phyloP scores from a whole-genome alignment of 2,329 filamentous ascomycete genomes.

The Fusarium clavum region DNA sequence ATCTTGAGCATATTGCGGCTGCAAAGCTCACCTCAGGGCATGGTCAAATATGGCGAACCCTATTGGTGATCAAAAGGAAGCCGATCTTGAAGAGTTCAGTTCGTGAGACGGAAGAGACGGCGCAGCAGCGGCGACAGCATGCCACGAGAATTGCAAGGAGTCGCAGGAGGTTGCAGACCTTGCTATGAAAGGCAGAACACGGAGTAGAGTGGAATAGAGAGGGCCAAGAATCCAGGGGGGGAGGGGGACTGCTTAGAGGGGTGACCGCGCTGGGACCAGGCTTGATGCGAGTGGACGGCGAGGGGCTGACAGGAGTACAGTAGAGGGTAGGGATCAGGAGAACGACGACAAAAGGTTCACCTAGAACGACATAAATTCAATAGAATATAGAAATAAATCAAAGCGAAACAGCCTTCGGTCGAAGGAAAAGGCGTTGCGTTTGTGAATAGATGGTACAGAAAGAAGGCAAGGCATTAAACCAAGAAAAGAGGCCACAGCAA shows the following conservation, averaged over 20 bases:
- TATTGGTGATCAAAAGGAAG: constrained; percentile 46
- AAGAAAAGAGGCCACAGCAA: constrained; percentile 20
- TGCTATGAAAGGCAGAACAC: constrained; percentile 25
- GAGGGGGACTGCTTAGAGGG: constrained; percentile 32
- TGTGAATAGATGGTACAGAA: constrained; percentile 36
- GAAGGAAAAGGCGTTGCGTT: constrained; percentile 4
- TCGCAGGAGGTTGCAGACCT: constrained; percentile 39
- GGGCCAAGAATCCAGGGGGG: constrained; percentile 35
- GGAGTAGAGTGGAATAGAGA: constrained; percentile 23
- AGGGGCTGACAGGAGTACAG: constrained; percentile 36
- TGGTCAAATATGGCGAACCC: constrained; percentile 49
- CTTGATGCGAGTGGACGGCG: constrained; percentile 38
- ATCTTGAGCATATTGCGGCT: constrained; percentile 50
- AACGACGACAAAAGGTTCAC: constrained; percentile 29
- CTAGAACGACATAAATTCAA: constrained; percentile 21
- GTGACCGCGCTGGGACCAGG: constrained; percentile 37
- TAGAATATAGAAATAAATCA: constrained; percentile 19
- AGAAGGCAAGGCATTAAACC: constrained; percentile 6
- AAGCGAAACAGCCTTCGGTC: constrained; percentile 11
- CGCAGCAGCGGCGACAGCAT: constrained; percentile 35
- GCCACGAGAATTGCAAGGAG: constrained; percentile 34
- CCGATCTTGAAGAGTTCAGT: constrained; percentile 27
- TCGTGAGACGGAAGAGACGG: constrained; percentile 27
- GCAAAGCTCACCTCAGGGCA: constrained; percentile 51
- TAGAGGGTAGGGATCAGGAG: neutral